Evolutionary conservation across 106 monocot species (phyloP).

Genomic region (Phalaenopsis equestris): DNA sequence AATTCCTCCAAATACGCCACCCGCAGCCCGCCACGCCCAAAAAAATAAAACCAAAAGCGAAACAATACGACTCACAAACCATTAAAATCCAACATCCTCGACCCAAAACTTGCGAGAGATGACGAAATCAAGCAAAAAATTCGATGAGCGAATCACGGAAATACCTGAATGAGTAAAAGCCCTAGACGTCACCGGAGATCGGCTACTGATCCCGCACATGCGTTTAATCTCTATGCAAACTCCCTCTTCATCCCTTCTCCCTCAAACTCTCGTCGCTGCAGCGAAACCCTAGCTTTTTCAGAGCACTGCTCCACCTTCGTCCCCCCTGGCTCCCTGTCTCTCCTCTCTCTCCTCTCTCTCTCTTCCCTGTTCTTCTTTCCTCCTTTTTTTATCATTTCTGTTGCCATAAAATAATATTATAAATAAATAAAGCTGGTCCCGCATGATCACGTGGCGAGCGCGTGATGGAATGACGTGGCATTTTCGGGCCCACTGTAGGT

Average conservation of each 20-base stretch:
- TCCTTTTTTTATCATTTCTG: not conserved
- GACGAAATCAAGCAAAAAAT: not conserved
- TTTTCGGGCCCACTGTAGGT: not conserved
- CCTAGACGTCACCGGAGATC: conserved; percentile 4
- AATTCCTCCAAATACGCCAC: not conserved
- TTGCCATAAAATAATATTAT: not conserved
- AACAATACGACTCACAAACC: not conserved
- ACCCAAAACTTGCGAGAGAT: not conserved
- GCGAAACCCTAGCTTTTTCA: not conserved
- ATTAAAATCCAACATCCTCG: not conserved
- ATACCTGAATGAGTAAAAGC: conserved; percentile 3
- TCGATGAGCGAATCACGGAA: not conserved
- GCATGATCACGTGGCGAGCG: not conserved
- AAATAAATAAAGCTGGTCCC: not conserved
- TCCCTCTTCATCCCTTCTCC: not conserved
- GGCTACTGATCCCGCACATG: not conserved
- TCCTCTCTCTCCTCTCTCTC: not conserved
- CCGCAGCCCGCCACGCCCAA: not conserved
- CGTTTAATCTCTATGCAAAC: not conserved
- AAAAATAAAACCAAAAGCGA: not conserved
- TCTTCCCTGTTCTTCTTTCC: not conserved
- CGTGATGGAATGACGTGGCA: conserved; percentile 3
- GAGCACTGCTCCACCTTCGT: not conserved
- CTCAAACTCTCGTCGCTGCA: not conserved
- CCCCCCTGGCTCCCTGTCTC: not conserved